phyloP scores from a whole-genome alignment of 306 rosid genomes.

The Vachellia pachyceras region DNA sequence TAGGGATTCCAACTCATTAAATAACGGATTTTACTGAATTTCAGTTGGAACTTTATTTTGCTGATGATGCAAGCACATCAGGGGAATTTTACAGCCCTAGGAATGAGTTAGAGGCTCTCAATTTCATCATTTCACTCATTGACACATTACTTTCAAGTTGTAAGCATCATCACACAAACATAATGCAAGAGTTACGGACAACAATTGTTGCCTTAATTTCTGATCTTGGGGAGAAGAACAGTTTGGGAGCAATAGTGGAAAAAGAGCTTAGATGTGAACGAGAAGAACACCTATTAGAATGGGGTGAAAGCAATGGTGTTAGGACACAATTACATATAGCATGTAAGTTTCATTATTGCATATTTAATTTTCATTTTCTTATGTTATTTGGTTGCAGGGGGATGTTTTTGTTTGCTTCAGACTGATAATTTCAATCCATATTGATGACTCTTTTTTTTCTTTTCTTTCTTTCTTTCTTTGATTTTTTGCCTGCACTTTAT shows the following conservation, averaged over 20 bases:
- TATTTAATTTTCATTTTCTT: slow-evolving; percentile 30
- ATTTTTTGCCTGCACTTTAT: not conserved
- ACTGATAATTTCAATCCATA: slow-evolving; percentile 24
- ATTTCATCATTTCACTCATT: slow-evolving; percentile 61
- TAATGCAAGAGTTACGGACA: slow-evolving; percentile 53
- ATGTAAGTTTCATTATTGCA: slow-evolving; percentile 56
- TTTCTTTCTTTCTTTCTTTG: not conserved
- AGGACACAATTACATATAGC: slow-evolving; percentile 66
- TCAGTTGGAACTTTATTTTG: slow-evolving; percentile 92
- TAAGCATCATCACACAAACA: slow-evolving; percentile 42
- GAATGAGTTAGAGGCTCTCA: slow-evolving; percentile 80
- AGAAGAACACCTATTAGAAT: slow-evolving; percentile 63
- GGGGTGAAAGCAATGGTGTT: slow-evolving; percentile 78
- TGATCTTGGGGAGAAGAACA: slow-evolving; percentile 49
- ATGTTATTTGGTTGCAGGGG: slow-evolving; percentile 2
- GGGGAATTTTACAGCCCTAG: slow-evolving; percentile 72
- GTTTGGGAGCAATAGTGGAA: slow-evolving; percentile 46
- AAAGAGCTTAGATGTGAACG: slow-evolving; percentile 51
- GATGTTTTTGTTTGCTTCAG: slow-evolving; percentile 18
- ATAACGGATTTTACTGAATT: slow-evolving; percentile 39
- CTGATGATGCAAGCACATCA: slow-evolving; percentile 48
- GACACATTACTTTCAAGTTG: slow-evolving; percentile 54
- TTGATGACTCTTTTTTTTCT: not conserved
- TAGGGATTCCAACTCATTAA: slow-evolving; percentile 34
- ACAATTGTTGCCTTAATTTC: slow-evolving; percentile 52